Base-by-base conservation (phyloP, 2,329 filamentous ascomycete genomes). In the Xylaria sp. region DNA sequence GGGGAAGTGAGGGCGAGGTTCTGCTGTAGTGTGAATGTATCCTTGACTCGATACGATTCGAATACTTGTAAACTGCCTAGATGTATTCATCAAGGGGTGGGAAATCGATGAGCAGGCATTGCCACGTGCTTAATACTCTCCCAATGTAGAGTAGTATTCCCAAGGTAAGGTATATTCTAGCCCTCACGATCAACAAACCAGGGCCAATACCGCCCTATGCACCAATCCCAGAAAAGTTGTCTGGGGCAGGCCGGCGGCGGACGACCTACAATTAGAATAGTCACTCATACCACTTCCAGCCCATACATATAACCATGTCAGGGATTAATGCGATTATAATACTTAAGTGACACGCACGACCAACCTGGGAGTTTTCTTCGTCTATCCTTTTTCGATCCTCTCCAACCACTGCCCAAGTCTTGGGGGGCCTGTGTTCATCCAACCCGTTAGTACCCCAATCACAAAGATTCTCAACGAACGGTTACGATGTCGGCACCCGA, bases 401-500 rank as follows among this genome's bases (percentile, higher is more conserved):
- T 33, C 29, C 27, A 15, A 13, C 37, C 25, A 46, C 38, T 46
- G 3, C 11, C 13, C 11, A 44, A 15, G 8, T 5, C 4, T n/a
- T 4, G 8, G 17, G n/a, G 29, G 33, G 35, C 8, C 31, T 23
- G 17, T 29, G 38, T 8, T 40, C 25, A 47, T 44, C 15, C 21
- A 3, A 52, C 11, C 27, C 35, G 19, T 41, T 2, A 33, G 38
- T 13, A 19, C 23, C n/a, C 44, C n/a, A n/a, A 33, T 9, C 29
- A 8, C 31, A 21, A 25, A 25, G 8, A 41, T 29, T 29, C 13
- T 9, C 7, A 46, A 31, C 31, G 7, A 59, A 44, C 37, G n/a
- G 10, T 49, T 52, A 63, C 31, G 38, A 73, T 74, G 73, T 70
- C 72, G 38, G 65, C 66, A 25, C 59, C 58, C 13, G 58, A 60